These are phyloP conservation scores for Lentinula sp. DNA, from an alignment of 768 basidiomycete species.

Conservation along the genomic window DNA sequence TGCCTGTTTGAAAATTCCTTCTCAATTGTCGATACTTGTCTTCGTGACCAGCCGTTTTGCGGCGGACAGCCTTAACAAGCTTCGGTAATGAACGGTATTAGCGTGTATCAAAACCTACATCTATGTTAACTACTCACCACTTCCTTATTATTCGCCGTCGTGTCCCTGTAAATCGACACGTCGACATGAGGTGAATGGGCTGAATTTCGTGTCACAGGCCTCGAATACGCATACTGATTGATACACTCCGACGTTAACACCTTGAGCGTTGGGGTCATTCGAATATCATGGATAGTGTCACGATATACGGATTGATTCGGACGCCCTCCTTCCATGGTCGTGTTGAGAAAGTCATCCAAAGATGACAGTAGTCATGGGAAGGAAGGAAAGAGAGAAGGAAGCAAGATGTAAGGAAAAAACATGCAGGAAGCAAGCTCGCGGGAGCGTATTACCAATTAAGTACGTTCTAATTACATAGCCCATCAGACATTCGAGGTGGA, in stretches of 20 bases:
- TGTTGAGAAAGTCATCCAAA: background rate
- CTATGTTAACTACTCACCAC: conserved; percentile 35
- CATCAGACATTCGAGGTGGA: background rate
- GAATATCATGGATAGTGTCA: conserved; percentile 35
- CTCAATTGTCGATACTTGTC: conserved; percentile 55
- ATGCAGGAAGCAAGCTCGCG: background rate
- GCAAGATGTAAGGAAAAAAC: background rate
- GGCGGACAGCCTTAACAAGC: conserved; percentile 69
- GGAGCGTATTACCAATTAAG: background rate
- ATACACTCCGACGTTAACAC: conserved; percentile 27
- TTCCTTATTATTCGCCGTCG: conserved; percentile 21
- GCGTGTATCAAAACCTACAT: conserved; percentile 1
- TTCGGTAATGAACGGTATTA: conserved; percentile 18
- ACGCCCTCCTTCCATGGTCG: background rate
- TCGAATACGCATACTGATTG: conserved; percentile 65
- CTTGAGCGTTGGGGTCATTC: conserved; percentile 34
- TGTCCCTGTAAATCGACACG: conserved; percentile 62
- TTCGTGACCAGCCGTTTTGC: conserved; percentile 45
- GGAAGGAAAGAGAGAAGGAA: background rate
- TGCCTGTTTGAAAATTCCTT: conserved; percentile 29
- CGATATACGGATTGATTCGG: conserved; percentile 17
- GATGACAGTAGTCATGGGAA: background rate
- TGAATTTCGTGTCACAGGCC: background rate
- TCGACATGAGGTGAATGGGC: conserved; percentile 39
- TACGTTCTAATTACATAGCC: background rate